Percentiles rank a stretch among this genome's conserved stretches.
Conservation (phyloP, 2,329 filamentous ascomycete genomes). For the Tolypocladium paradoxum region DNA sequence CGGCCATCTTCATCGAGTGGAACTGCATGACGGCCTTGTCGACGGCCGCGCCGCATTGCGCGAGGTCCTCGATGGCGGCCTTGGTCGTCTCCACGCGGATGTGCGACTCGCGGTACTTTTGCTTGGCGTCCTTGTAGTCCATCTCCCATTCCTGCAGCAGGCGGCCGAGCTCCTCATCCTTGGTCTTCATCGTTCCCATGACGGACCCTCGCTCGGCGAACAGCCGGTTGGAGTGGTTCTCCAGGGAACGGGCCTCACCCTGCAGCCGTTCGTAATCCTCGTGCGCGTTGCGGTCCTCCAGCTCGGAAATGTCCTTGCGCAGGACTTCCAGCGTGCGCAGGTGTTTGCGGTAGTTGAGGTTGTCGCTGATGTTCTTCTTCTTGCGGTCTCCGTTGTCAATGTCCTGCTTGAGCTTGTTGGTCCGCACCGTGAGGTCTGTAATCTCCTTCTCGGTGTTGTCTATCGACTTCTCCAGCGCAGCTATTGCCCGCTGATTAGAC, state of each 20-base stretch:
- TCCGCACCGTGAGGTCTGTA: constrained; percentile 51
- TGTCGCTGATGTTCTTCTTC: constrained; percentile 80
- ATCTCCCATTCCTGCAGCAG: constrained; percentile 72
- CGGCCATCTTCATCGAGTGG: constrained; percentile 93
- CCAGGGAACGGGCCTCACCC: constrained; percentile 55
- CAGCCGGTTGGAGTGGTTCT: constrained; percentile 57
- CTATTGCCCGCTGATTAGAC: constrained; percentile 58
- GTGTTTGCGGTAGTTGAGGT: constrained; percentile 74
- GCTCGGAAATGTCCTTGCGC: constrained; percentile 56
- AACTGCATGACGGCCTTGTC: constrained; percentile 98
- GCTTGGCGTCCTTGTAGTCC: constrained; percentile 74
- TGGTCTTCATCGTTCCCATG: constrained; percentile 69
- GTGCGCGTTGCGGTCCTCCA: constrained; percentile 70
- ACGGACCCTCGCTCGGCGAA: constrained; percentile 63
- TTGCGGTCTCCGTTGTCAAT: constrained; percentile 70
- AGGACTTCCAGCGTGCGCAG: constrained; percentile 58
- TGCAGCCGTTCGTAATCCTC: constrained; percentile 70
- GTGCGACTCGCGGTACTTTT: constrained; percentile 75
- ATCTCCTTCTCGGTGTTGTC: constrained; percentile 57
- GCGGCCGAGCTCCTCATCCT: constrained; percentile 67
- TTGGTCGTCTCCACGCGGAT: constrained; percentile 88
- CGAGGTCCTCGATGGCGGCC: constrained; percentile 83
- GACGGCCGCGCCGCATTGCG: constrained; percentile 69
- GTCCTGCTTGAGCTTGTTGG: constrained; percentile 69
- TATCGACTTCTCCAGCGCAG: constrained; percentile 56